Base-by-base conservation (phyloP, 164 flowering plant genomes). In the Nymphaea thermarum region DNA sequence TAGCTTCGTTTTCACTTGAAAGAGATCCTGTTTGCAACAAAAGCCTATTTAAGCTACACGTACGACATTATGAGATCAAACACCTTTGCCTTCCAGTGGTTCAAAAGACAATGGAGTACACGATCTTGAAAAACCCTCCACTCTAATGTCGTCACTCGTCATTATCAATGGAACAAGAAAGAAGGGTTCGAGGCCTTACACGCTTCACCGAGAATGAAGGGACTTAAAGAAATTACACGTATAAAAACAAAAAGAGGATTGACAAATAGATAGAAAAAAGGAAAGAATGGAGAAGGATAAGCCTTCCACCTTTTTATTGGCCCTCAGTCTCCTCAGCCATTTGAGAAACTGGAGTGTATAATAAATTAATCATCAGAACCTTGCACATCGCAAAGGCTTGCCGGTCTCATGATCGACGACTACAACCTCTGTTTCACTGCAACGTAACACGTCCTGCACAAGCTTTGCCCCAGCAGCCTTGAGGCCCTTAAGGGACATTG, bases 381-480 rank as follows among this genome's bases (percentile, higher is more conserved):
- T 83, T 4, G 81, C 81, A 70, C 99, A 94, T 10, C 65, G 80
- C 14, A 65, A 43, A 15, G 99, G 99, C 66, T 89, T 70, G 2
- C 99, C 99, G 0, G 97, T 90, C 4, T 74, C 81, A 70, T 87
- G 93, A 78, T 91, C 79, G 4, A 88, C 98, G 4, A 66, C 43
- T 2, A 91, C 96, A 11, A 84, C 62, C 75, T 88, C 98, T 0
- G 93, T 79, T 11, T 72, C 77, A 70, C 78, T 70, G 80, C 99
- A 94, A 10, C 62, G 15, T 2, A 94, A 72, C 61, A 94, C 99
- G 69, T 91, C 99, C 77, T 88, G 93, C 4, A 85, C 78, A 65
- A 94, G 60, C 86, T 88, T 91, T 0, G 96, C 95, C 10, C 97
- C 97, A 0, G 99, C 98, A 0, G 90, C 86, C 78, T 91, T 94